A percentile compares a stretch with the other conserved stretches of the same genome.
These are phyloP conservation scores for Melanogaster broomeanus DNA, from an alignment of 768 basidiomycete genomes.

Conservation along the genomic window DNA sequence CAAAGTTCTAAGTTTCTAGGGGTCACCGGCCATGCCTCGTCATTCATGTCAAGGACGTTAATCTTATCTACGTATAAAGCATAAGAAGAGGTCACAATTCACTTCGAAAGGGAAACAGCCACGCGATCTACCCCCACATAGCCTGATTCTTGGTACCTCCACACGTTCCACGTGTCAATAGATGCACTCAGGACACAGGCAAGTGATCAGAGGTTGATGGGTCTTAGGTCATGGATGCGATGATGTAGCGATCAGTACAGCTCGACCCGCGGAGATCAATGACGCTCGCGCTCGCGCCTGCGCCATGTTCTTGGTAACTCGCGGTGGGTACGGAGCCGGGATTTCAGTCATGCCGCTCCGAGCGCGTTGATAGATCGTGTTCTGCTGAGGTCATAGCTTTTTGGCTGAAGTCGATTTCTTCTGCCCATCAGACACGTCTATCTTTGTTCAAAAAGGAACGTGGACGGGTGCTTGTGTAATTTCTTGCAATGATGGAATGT, in stretches of 20 bases:
- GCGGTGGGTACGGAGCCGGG: neutral
- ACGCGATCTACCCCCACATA: neutral
- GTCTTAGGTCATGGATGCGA: neutral
- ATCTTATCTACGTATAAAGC: neutral
- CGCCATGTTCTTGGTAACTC: too few relatives aligned
- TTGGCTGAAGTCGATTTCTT: too few relatives aligned
- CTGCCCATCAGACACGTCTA: too few relatives aligned
- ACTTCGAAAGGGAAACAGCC: neutral
- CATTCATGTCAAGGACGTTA: neutral
- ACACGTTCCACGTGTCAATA: constrained; percentile 5
- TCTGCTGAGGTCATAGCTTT: neutral
- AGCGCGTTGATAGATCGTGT: neutral
- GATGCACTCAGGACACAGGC: neutral
- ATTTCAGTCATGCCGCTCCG: neutral
- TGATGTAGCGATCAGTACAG: too few relatives aligned
- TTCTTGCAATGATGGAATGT: too few relatives aligned
- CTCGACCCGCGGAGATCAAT: too few relatives aligned
- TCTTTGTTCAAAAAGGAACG: too few relatives aligned
- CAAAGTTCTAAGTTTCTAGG: neutral
- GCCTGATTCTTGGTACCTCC: constrained; percentile 1
- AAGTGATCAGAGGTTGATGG: neutral
- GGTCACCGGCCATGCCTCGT: neutral
- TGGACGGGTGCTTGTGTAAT: too few relatives aligned
- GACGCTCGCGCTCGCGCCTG: too few relatives aligned
- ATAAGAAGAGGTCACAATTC: neutral